phyloP scores from a whole-genome alignment of 495 filamentous ascomycete genomes.

The Neurospora sublineolata region DNA sequence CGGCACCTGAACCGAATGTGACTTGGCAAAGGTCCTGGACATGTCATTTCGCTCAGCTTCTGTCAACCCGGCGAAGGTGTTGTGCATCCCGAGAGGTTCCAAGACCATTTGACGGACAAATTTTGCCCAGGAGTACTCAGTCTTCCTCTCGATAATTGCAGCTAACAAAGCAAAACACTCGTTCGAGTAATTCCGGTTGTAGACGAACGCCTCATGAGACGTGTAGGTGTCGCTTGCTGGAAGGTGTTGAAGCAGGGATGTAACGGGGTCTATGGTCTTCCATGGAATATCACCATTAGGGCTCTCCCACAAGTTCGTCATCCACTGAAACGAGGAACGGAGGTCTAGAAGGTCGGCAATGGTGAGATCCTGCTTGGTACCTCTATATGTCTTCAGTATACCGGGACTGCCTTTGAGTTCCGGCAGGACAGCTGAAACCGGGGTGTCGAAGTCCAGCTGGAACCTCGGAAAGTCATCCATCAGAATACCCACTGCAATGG shows the following conservation, averaged over 20 bases:
- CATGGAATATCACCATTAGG: constrained; percentile 8
- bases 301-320: constrained; percentile 14
- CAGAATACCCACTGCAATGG: constrained; percentile 23
- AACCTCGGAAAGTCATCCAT: constrained; percentile 18
- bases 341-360: constrained; percentile 12
- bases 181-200: constrained; percentile 13
- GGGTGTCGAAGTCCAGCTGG: constrained; percentile 8
- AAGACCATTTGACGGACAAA: constrained; percentile 4
- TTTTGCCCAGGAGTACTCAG: not conserved
- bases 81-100: constrained; percentile 4
- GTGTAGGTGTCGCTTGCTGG: constrained; percentile 2
- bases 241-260: constrained; percentile 1
- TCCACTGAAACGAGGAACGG: constrained; percentile 6
- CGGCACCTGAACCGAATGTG: constrained; percentile 1
- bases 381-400: not conserved
- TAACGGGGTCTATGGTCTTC: not conserved
- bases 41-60: not conserved
- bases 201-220: not conserved
- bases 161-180: constrained; percentile 9
- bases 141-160: constrained; percentile 4
- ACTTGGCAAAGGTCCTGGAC: not conserved
- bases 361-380: constrained; percentile 3
- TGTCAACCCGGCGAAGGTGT: constrained; percentile 2
- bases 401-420: not conserved
- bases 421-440: constrained; percentile 1